Base-by-base conservation (phyloP, 345 rosid species). In the Gossypium arboreum region DNA sequence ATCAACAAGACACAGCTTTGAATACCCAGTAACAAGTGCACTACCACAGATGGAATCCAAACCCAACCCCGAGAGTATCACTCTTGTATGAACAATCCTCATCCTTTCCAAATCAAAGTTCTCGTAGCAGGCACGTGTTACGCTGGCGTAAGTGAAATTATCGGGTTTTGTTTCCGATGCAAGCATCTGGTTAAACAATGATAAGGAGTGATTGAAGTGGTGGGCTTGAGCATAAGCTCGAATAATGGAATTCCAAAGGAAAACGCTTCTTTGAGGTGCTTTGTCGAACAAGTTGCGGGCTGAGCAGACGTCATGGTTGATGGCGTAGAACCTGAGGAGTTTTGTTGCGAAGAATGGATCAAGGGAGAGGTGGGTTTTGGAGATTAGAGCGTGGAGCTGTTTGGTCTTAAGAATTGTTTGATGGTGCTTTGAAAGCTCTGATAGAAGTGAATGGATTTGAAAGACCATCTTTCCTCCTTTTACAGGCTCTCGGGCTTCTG, bases 211-310 rank as follows among this genome's bases (percentile, higher is more conserved):
- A 39, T 58, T 27, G 54, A 86, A 83, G n/a, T 59, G 70, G 67
- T 81, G 75, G 16, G 77, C 79, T 79, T 80, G 84, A 1, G 97
- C 96, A 50, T 87, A 83, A 68, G 91, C 96, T 22, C 97, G 91
- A 77, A 94, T 86, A 13, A 88, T 80, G 74, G 96, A 84, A 79
- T 91, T 91, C 98, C 97, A 92, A 22, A 91, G 89, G 86, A 85
- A 94, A 74, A 94, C 86, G 59, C 93, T 93, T 79, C 88, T 84
- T 9, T 82, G 85, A 44, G 90, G 91, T 78, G 79, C 86, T 91
- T 68, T 73, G 72, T 90, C 92, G 86, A 94, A 94, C 94, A 92
- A 74, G 63, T 86, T 76, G 72, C 88, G 88, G 3, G 95, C 97
- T 15, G 88, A 81, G 10, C 0, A 1, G n/a, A 92, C 83, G 74